Evolutionary conservation across 768 basidiomycete genomes (phyloP).

Genomic region (Suillus bovinus): DNA sequence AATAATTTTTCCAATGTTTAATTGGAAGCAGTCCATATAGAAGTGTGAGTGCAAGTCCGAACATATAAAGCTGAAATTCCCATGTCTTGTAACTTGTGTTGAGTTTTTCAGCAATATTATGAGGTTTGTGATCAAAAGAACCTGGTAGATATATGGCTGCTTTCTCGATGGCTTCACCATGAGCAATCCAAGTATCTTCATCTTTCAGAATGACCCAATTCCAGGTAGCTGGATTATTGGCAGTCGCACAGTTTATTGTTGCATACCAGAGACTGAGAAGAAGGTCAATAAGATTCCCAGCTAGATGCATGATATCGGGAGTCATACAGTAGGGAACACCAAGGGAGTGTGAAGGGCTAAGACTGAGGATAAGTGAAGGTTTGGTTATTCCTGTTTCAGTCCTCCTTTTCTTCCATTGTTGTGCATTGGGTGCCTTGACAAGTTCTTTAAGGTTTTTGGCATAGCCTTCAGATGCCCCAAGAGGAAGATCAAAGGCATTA

Average conservation of each 20-base stretch:
- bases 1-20: constrained; percentile 20
- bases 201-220: constrained; percentile 30
- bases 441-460: no score
- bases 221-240: constrained; percentile 30
- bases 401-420: no score
- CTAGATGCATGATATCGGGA: constrained; percentile 45
- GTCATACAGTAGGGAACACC: no score
- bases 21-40: constrained; percentile 17
- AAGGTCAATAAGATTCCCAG: constrained; percentile 27
- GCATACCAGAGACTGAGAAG: constrained; percentile 26
- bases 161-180: constrained; percentile 16
- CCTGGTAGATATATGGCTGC: constrained; percentile 17
- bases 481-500: no score
- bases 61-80: constrained; percentile 24
- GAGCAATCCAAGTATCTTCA: constrained; percentile 18
- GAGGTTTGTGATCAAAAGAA: constrained; percentile 23
- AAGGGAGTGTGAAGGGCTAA: no score
- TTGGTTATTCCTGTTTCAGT: no score
- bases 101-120: constrained; percentile 28
- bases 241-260: constrained; percentile 12
- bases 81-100: constrained; percentile 31
- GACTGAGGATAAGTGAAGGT: no score
- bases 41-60: constrained; percentile 18
- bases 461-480: no score
- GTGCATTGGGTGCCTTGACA: no score